Percentiles rank a stretch among this genome's conserved stretches.
phyloP scores from a whole-genome alignment of 1,139 yeast species.

The Saccharomyces hybrid region DNA sequence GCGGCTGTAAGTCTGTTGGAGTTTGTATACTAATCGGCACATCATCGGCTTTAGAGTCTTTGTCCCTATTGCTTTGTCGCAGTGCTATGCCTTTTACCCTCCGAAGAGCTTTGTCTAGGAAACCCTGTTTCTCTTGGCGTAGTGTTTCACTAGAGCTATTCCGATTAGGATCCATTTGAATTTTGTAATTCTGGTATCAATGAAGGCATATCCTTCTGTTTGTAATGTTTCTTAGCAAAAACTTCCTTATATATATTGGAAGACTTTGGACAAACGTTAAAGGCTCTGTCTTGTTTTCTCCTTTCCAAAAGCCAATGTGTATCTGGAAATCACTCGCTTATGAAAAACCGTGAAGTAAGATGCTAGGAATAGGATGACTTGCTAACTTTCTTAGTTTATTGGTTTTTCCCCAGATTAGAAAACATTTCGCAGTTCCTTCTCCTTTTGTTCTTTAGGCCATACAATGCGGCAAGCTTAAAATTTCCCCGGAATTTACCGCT shows the following conservation, averaged over 20 bases:
- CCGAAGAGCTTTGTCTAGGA: constrained; percentile 13
- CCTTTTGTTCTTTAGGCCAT: neutral
- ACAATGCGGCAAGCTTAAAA: neutral
- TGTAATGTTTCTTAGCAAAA: neutral
- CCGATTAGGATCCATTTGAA: constrained; percentile 7
- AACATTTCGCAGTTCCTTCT: neutral
- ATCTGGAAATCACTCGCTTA: neutral
- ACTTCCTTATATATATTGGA: neutral
- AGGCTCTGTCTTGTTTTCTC: neutral
- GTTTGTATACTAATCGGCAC: neutral
- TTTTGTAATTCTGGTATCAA: neutral
- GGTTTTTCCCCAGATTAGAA: neutral
- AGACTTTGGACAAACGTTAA: neutral
- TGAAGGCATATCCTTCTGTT: constrained; percentile 1
- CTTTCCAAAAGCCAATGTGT: neutral
- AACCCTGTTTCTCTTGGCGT: constrained; percentile 11
- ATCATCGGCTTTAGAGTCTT: neutral
- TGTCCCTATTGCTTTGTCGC: constrained; percentile 9
- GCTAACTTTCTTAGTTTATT: neutral
- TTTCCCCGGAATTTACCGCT: neutral
- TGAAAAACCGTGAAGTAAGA: neutral
- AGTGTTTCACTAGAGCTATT: constrained; percentile 7
- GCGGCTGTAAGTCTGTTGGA: neutral
- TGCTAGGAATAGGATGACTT: neutral
- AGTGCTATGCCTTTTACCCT: constrained; percentile 12